Conservation (phyloP, 768 basidiomycete species). For the Clitopilus hobsonii region DNA sequence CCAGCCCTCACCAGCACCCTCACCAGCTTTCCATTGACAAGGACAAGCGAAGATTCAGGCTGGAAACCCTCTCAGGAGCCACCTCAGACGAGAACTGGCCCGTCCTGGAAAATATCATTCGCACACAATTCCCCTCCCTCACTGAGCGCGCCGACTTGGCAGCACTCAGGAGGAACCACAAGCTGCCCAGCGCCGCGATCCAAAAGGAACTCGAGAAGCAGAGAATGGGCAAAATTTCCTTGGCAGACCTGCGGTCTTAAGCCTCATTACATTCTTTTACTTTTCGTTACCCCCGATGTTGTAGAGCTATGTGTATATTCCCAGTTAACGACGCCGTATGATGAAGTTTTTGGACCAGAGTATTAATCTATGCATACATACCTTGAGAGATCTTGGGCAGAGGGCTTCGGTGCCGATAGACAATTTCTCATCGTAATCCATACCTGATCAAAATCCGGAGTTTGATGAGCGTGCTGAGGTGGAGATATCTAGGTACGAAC, state of each 20-base stretch:
- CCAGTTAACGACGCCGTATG: not conserved
- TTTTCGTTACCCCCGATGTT: not conserved
- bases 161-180: conserved; percentile 40
- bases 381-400: not conserved
- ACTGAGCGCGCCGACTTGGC: conserved; percentile 41
- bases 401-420: not conserved
- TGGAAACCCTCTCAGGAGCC: conserved; percentile 61
- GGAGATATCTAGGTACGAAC: conserved; percentile 34
- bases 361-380: no score
- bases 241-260: conserved; percentile 3
- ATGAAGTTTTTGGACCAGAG: not conserved
- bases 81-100: conserved; percentile 94
- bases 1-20: conserved; percentile 38
- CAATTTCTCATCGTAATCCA: conserved; percentile 40
- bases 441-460: conserved; percentile 39
- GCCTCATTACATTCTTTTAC: not conserved
- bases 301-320: not conserved
- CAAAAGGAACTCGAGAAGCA: conserved; percentile 15
- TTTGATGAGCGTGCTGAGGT: not conserved
- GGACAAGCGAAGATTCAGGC: conserved; percentile 39
- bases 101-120: conserved; percentile 60
- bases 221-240: conserved; percentile 3
- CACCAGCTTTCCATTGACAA: conserved; percentile 46
- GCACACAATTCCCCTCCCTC: conserved; percentile 52
- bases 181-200: conserved; percentile 51